Conservation (phyloP, 305 asterid species). For the Fraxinus floribunda region DNA sequence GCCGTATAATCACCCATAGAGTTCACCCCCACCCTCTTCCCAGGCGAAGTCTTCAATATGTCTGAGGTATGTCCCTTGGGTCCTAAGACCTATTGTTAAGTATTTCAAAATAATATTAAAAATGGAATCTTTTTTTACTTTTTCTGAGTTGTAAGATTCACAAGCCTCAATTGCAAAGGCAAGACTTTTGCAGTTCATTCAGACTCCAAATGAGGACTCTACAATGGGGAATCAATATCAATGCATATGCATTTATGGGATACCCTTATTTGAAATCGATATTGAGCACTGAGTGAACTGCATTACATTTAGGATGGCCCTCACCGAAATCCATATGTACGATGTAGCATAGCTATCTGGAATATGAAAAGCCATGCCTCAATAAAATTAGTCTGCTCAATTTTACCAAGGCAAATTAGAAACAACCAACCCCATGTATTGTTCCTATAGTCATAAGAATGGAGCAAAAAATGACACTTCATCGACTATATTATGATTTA, state of each 20-base stretch:
- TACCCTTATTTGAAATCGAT: background rate
- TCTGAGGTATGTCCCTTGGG: constrained; percentile 75
- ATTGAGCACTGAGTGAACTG: constrained; percentile 1
- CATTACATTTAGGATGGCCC: background rate
- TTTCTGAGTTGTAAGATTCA: background rate
- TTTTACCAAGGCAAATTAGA: background rate
- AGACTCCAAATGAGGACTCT: background rate
- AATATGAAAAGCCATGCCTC: background rate
- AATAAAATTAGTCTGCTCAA: background rate
- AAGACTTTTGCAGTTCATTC: constrained; percentile 5
- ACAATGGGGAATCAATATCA: background rate
- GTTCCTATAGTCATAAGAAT: background rate
- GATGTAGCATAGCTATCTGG: background rate
- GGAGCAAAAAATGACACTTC: background rate
- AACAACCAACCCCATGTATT: background rate
- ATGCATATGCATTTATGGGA: background rate
- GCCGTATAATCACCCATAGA: constrained; percentile 68
- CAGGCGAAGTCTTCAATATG: constrained; percentile 56
- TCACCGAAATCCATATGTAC: background rate
- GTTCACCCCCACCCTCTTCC: constrained; percentile 63
- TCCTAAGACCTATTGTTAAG: constrained; percentile 62
- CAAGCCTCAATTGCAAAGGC: background rate
- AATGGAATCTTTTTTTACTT: background rate
- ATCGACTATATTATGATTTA: background rate
- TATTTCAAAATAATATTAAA: constrained; percentile 19